Percentiles rank a stretch among this genome's conserved stretches.
Conservation (phyloP, 176 grass and related monocot species). For the Oryza glumipatula region DNA sequence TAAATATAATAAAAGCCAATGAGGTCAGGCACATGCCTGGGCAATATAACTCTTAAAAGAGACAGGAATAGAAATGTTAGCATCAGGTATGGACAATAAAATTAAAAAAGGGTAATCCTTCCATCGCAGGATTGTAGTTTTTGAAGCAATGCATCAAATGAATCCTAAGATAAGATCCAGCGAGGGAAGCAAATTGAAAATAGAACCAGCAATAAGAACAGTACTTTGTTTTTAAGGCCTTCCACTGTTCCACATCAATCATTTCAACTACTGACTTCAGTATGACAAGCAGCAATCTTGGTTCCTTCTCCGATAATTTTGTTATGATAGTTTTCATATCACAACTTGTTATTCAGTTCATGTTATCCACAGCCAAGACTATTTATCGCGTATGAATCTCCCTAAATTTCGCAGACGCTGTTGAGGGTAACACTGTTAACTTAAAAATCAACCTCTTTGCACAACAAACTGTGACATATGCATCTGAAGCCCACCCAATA, state of each 20-base stretch:
- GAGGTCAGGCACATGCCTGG: background rate
- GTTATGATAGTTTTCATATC: slow-evolving; percentile 63
- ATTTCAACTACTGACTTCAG: slow-evolving; percentile 76
- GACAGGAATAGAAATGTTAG: background rate
- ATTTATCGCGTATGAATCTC: background rate
- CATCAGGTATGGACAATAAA: background rate
- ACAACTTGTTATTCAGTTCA: slow-evolving; percentile 35
- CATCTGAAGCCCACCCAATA: background rate
- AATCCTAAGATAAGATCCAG: slow-evolving; percentile 7
- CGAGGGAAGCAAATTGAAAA: slow-evolving; percentile 17
- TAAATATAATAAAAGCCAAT: slow-evolving; percentile 31
- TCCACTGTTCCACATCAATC: slow-evolving; percentile 49
- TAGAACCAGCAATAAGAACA: slow-evolving; percentile 14
- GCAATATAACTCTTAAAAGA: slow-evolving; percentile 31
- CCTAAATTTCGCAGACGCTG: background rate
- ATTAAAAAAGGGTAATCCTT: background rate
- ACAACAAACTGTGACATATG: background rate
- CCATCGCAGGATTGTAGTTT: background rate
- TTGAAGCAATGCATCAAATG: slow-evolving; percentile 22
- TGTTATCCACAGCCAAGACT: background rate
- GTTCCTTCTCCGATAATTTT: slow-evolving; percentile 68
- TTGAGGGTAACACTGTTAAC: background rate
- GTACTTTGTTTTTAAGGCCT: slow-evolving; percentile 45
- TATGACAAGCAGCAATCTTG: slow-evolving; percentile 66
- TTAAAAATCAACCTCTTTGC: background rate